Evolutionary conservation across 371 early-diverging fungal species (phyloP), one percentile per base, ranked within the genome.

Genomic region (Mucor lusitanicus): DNA sequence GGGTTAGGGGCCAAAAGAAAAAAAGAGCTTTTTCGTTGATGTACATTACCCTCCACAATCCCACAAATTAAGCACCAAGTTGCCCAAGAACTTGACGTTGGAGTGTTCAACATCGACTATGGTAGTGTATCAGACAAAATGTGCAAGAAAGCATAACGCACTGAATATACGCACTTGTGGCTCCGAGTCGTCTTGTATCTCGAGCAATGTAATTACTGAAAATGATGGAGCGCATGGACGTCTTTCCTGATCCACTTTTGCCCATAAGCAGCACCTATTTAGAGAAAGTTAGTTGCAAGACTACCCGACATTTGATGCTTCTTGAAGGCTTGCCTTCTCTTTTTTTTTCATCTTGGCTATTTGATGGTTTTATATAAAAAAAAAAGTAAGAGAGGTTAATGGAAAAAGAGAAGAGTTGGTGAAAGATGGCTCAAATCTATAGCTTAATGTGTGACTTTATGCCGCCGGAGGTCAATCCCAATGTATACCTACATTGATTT

Each of bases 221-320:
- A 69, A 98, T 97, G 75, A 98, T 95, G 56, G 95, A 95, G 59
- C 98, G 89, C 98, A 98, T 98, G 54, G 97, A 96, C 25, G 98
- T 98, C 88, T 98, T 98, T 55, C 98, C 98, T 12, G 94, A 91
- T n/a, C 98, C 97, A 72, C 91, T 91, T 78, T 95, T 94, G 44
- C 98, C 98, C 98, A 98, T 97, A 76, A 98, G 87, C 55, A 98
- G 86, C 12, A 98, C 94, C 93, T 94, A 11, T 50, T 23, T 23
- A 3, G 25, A 50, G 3, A 50, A 8, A 25, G 3, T 50, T 23
- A 50, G 12, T 3, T 25, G 25, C 12, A 23, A 11, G 11, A 50
- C 0, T 37, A 37, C 1, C 37, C 1, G 0, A 12, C 13, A 12
- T 12, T 37, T 13, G 12, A 7, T 46, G 21, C 50, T 9, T 21